Percentiles rank a stretch among this genome's conserved stretches.
phyloP scores from a whole-genome alignment of 805 yeast species.

The Barnettozyma sucrosica region DNA sequence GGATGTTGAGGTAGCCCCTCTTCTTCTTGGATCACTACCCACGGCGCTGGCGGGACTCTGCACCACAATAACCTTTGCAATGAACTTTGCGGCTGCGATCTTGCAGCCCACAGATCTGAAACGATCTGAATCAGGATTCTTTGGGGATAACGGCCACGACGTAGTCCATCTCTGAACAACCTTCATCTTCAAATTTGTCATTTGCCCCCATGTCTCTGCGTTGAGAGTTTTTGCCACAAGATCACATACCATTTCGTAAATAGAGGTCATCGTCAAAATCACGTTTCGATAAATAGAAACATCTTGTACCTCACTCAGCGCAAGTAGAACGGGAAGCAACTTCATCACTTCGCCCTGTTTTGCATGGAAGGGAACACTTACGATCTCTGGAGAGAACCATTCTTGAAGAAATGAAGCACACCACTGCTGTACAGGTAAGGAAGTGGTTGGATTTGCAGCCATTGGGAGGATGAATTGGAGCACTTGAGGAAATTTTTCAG shows the following conservation, averaged over 20 bases:
- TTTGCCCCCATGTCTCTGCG: slow-evolving; percentile 45
- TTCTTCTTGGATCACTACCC: slow-evolving; percentile 23
- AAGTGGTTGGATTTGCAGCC: slow-evolving; percentile 9
- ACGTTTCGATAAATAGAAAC: slow-evolving; percentile 32
- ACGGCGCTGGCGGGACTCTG: slow-evolving; percentile 39
- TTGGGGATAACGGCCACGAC: slow-evolving; percentile 44
- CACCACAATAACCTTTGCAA: slow-evolving; percentile 50
- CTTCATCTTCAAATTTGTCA: slow-evolving; percentile 49
- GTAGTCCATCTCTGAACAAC: slow-evolving; percentile 60
- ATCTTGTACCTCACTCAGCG: slow-evolving; percentile 21
- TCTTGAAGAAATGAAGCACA: slow-evolving; percentile 21
- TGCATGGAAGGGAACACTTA: slow-evolving; percentile 6
- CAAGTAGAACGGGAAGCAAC: slow-evolving; percentile 13
- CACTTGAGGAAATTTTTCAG: slow-evolving; percentile 15
- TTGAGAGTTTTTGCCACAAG: slow-evolving; percentile 38
- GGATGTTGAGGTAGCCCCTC: slow-evolving; percentile 6
- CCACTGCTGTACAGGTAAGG: slow-evolving; percentile 24
- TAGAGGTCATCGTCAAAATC: slow-evolving; percentile 34
- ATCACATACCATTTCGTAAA: slow-evolving; percentile 43
- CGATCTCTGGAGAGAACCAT: slow-evolving; percentile 15
- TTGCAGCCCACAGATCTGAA: slow-evolving; percentile 51
- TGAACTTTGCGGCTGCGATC: slow-evolving; percentile 68
- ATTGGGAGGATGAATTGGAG: slow-evolving; percentile 14
- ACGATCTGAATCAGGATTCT: slow-evolving; percentile 22
- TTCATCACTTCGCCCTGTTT: slow-evolving; percentile 16